Evolutionary conservation across 306 rosid species (phyloP).

Genomic region (Ormosia semicastrata): DNA sequence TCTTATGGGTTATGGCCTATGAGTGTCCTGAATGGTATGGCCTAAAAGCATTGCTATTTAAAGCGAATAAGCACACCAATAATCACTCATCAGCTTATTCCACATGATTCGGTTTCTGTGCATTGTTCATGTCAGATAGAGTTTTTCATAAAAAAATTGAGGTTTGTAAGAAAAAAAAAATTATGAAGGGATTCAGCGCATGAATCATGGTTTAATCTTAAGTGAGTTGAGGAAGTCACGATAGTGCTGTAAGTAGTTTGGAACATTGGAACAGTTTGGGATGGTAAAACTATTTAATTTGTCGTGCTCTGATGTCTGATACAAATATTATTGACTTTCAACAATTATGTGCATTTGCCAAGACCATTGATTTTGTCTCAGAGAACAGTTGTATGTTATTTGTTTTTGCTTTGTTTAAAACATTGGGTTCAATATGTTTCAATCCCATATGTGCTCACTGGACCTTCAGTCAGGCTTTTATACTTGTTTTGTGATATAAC

Average conservation of each 20-base stretch:
- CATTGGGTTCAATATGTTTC: not conserved
- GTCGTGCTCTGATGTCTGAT: not conserved
- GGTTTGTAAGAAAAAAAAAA: not conserved
- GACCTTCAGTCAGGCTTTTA: not conserved
- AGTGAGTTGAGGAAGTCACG: not conserved
- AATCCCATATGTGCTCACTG: not conserved
- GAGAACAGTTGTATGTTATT: not conserved
- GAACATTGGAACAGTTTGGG: not conserved
- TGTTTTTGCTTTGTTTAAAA: not conserved
- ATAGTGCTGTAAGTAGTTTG: constrained; percentile 11
- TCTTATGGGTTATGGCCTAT: not conserved
- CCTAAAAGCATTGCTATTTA: not conserved
- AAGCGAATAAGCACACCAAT: not conserved
- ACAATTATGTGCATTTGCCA: not conserved
- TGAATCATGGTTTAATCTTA: not conserved
- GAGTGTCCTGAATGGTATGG: not conserved
- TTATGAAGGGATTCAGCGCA: not conserved
- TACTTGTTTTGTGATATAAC: not conserved
- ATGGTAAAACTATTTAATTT: constrained; percentile 11
- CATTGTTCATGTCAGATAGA: not conserved
- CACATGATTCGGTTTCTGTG: not conserved
- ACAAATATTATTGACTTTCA: not conserved
- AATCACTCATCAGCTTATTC: not conserved
- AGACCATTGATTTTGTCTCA: not conserved
- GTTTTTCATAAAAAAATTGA: not conserved